These are phyloP conservation scores for Uronychia binucleata DNA, from an alignment of 73 alveolate genomes.

Conservation along the genomic window DNA sequence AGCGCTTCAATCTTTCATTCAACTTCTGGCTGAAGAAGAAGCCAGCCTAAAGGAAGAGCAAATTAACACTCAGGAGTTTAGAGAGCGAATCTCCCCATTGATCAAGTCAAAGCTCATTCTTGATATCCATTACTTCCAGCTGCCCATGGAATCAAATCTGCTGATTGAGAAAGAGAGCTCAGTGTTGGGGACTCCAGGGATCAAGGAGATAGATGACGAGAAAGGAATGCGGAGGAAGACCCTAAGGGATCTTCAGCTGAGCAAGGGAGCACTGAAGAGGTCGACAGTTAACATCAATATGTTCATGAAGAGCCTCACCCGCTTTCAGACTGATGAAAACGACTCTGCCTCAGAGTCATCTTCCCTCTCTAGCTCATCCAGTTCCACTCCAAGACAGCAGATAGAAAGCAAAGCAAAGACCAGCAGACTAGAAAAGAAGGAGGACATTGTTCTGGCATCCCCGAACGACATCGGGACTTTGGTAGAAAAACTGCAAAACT, in stretches of 20 bases:
- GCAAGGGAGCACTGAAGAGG: neutral
- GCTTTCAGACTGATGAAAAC: too few species aligned
- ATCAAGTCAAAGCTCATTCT: too few species aligned
- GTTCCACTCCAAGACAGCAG: neutral
- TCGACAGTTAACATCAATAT: neutral
- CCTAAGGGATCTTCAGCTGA: neutral
- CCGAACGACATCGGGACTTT: neutral
- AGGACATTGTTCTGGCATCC: neutral
- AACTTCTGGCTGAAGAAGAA: too few species aligned
- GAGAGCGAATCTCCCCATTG: too few species aligned
- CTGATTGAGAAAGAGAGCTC: too few species aligned
- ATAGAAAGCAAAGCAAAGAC: neutral
- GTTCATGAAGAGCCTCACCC: neutral
- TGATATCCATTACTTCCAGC: neutral
- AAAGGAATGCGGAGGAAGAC: neutral
- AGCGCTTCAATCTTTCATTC: too few species aligned
- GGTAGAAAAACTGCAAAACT: neutral
- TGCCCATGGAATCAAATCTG: too few species aligned
- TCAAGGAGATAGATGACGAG: neutral
- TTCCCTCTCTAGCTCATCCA: neutral
- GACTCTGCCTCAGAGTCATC: neutral
- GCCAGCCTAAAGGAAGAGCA: too few species aligned
- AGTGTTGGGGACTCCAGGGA: neutral
- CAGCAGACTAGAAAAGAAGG: neutral
- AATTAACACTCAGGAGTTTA: too few species aligned